phyloP scores from a whole-genome alignment of 331 rosid genomes.

The Malus hybrid region DNA sequence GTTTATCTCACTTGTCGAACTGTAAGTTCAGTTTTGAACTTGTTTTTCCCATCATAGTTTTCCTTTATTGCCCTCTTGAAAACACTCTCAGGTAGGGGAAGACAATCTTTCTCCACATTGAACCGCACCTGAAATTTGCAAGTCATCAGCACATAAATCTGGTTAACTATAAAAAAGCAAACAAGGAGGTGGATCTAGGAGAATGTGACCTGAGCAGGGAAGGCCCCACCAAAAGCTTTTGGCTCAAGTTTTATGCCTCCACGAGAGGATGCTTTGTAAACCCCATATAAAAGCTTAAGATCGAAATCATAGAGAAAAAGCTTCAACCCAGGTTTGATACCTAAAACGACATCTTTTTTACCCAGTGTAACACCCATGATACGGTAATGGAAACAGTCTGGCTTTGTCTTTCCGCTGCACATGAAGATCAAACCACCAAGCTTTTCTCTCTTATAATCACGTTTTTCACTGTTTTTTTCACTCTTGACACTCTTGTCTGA shows the following conservation, averaged over 20 bases:
- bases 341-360: constrained; percentile 56
- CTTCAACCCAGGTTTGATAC: constrained; percentile 65
- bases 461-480: constrained; percentile 20
- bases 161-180: constrained; percentile 3
- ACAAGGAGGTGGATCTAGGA: constrained; percentile 7
- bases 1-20: constrained; percentile 45
- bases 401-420: constrained; percentile 89
- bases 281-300: constrained; percentile 76
- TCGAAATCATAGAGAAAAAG: constrained; percentile 89
- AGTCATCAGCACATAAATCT: constrained; percentile 16
- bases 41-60: constrained; percentile 53
- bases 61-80: constrained; percentile 81
- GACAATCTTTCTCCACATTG: constrained; percentile 51
- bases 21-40: constrained; percentile 85
- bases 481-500: constrained; percentile 19
- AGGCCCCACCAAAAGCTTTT: constrained; percentile 74
- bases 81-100: constrained; percentile 72
- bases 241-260: constrained; percentile 91
- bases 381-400: constrained; percentile 69
- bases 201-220: constrained; percentile 77
- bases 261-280: constrained; percentile 70
- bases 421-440: constrained; percentile 83
- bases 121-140: constrained; percentile 69
- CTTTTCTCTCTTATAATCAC: constrained; percentile 39
- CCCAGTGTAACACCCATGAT: constrained; percentile 72